phyloP scores from a whole-genome alignment of 768 basidiomycete genomes.

The Suillus spraguei region DNA sequence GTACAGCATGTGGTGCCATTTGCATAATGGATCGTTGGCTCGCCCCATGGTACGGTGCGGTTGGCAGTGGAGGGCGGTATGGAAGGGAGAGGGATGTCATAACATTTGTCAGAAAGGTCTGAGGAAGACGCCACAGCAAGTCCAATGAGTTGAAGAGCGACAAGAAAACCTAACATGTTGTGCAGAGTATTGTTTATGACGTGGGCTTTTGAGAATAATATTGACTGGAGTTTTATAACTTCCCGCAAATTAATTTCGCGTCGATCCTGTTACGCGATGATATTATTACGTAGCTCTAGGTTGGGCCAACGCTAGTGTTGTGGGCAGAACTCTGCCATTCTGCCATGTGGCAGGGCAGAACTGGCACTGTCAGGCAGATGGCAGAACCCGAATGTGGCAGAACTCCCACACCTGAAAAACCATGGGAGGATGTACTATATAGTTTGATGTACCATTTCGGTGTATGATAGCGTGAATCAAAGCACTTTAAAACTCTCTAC shows the following conservation, averaged over 20 bases:
- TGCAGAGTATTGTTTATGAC: not conserved
- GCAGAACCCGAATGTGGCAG: too few relatives aligned
- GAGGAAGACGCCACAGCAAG: slow-evolving; percentile 6
- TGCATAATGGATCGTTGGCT: slow-evolving; percentile 19
- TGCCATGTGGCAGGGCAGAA: too few relatives aligned
- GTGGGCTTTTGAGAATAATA: not conserved
- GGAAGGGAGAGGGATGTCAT: slow-evolving; percentile 17
- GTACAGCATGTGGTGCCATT: slow-evolving; percentile 30
- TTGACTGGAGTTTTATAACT: not conserved
- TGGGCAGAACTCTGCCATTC: too few relatives aligned
- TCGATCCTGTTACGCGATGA: too few relatives aligned
- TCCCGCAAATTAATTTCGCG: not conserved
- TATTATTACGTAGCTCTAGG: too few relatives aligned
- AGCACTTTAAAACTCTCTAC: too few relatives aligned
- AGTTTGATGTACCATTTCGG: too few relatives aligned
- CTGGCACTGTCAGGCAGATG: too few relatives aligned
- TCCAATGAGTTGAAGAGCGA: not conserved
- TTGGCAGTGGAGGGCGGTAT: slow-evolving; percentile 20
- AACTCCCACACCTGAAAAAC: too few relatives aligned
- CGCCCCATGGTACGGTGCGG: slow-evolving; percentile 26
- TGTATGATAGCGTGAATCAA: too few relatives aligned
- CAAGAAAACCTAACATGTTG: not conserved
- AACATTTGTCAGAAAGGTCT: slow-evolving; percentile 18
- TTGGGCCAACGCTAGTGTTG: too few relatives aligned
- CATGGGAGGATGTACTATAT: too few relatives aligned